These are phyloP conservation scores for Aquilaria yunnanensis DNA, from an alignment of 345 rosid species.

Conservation along the genomic window DNA sequence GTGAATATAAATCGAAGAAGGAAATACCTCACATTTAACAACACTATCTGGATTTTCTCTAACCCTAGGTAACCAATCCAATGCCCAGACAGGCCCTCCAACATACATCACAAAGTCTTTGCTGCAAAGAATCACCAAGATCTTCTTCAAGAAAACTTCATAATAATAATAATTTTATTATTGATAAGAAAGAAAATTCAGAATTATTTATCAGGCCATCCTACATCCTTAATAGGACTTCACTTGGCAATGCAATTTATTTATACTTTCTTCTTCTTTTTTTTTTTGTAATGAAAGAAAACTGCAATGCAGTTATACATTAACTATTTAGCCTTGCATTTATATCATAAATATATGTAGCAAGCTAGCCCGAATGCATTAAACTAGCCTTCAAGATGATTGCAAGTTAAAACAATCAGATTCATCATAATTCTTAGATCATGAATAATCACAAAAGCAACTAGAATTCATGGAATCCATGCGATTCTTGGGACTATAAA, in stretches of 20 bases:
- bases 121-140: conserved; percentile 35
- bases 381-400: background rate
- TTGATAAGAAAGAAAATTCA: too few species aligned
- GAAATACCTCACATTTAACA: conserved; percentile 64
- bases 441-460: background rate
- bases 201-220: background rate
- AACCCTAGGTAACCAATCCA: conserved; percentile 91
- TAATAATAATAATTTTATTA: background rate
- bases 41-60: conserved; percentile 33
- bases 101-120: conserved; percentile 72
- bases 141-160: background rate
- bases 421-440: too few species aligned
- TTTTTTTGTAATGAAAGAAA: background rate
- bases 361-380: background rate
- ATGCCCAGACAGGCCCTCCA: conserved; percentile 89
- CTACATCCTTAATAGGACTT: background rate
- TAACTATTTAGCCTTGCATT: background rate
- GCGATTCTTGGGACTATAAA: too few species aligned
- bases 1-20: background rate
- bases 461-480: too few species aligned
- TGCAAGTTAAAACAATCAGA: background rate
- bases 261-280: background rate
- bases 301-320: background rate
- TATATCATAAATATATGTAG: background rate
- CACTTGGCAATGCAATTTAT: background rate